These are phyloP conservation scores for Thecamonas trahens DNA, from an alignment of 78 protist genomes.

Conservation along the genomic window DNA sequence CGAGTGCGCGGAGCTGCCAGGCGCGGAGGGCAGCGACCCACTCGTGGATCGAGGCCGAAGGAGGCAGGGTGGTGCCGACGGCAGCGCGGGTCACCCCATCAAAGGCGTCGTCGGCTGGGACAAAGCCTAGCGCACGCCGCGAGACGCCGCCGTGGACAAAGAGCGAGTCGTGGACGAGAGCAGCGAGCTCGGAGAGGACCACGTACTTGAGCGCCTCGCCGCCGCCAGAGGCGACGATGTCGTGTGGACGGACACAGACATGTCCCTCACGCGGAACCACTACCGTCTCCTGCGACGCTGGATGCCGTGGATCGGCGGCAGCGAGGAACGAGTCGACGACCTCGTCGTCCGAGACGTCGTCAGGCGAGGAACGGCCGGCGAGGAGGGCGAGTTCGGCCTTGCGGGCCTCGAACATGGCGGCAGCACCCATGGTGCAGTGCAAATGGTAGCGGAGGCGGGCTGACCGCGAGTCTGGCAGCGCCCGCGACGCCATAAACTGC, in stretches of 20 bases:
- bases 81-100: background rate
- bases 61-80: no score
- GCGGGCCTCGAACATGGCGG: constrained; percentile 8
- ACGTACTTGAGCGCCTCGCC: background rate
- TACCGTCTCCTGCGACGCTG: no score
- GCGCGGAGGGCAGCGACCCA: no score
- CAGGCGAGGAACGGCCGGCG: no score
- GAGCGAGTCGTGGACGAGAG: background rate
- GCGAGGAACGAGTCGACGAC: background rate
- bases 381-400: constrained; percentile 1
- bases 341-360: background rate
- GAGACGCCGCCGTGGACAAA: constrained; percentile 21
- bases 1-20: no score
- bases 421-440: constrained; percentile 24
- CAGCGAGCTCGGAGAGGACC: background rate
- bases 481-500: background rate
- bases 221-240: no score
- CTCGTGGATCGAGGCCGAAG: no score
- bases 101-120: background rate
- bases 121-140: no score
- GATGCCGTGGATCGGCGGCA: no score
- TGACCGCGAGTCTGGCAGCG: background rate
- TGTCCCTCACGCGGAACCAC: no score
- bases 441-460: constrained; percentile 7
- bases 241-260: no score